Base-by-base conservation (phyloP, 2,329 filamentous ascomycete species). In the Alternaria sp. region DNA sequence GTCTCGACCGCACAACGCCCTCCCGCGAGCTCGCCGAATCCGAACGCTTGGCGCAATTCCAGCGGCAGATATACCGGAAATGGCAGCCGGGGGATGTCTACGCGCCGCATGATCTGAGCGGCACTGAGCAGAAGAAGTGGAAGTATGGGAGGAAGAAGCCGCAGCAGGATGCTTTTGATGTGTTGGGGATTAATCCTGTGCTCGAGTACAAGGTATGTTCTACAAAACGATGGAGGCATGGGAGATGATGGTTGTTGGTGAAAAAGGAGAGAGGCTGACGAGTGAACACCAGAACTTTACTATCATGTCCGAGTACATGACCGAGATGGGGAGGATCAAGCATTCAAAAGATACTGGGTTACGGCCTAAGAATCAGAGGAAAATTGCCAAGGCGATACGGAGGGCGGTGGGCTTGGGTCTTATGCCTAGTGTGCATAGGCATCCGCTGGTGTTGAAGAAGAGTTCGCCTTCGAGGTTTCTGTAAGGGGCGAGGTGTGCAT, bases 311-410 rank as follows among this genome's bases (percentile, higher is more conserved):
- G 93, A 97, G 77, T 97, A 90, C 77, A 90, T 95, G 72, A 92
- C 91, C 0, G 80, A 88, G 10, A 91, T 92, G 80, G 95, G 94
- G 50, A 87, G 93, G 59, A 97, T 99, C 77, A 90, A 87, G 80
- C 88, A 90, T 75, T 83, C 86, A n/a, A 84, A 78, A 5, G 82
- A 88, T 24, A 98, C 93, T 0, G 92, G 92, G 13, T 82, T 99
- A 61, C 86, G 92, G 56, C 90, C 91, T 3, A 90, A 91, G 66
- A 98, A 98, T 82, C 95, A 99, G 82, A 86, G 95, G 67, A 93
- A 90, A 80, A 88, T 99, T 74, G 91, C 94, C 62, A 97, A 96
- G 83, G 94, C 96, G 52, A 90, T 99, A 70, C 84, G 95, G 66
- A 86, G 95, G 69, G 90, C 91, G 21, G 89, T 98, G 70, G 95